These are phyloP conservation scores for Lanmaoa pseudosensibilis DNA, from an alignment of 768 basidiomycete species.

Conservation along the genomic window DNA sequence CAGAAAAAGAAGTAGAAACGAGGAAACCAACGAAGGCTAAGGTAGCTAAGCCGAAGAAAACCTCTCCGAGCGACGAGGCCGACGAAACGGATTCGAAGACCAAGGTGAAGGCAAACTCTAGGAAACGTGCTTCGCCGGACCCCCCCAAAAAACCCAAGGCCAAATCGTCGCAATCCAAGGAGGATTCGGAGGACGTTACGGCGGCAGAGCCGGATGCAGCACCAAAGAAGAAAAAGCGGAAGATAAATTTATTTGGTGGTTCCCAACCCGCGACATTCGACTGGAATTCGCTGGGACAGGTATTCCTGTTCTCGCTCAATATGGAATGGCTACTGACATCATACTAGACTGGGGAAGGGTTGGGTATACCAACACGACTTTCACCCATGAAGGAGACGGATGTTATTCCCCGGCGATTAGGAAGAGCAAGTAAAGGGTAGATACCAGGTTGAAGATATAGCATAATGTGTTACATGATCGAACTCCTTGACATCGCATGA, in stretches of 20 bases:
- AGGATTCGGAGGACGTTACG: conserved; percentile 15
- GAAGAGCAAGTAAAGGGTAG: conserved; percentile 29
- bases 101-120: conserved; percentile 17
- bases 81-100: conserved; percentile 14
- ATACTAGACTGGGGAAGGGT: conserved; percentile 37
- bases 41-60: conserved; percentile 25
- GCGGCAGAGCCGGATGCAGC: conserved; percentile 26
- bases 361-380: conserved; percentile 65
- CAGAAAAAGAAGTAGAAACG: conserved; percentile 20
- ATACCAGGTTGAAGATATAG: neutral
- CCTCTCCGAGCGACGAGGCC: conserved; percentile 17
- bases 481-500: neutral
- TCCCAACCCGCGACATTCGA: conserved; percentile 42
- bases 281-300: conserved; percentile 47
- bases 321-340: neutral
- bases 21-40: conserved; percentile 33
- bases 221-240: conserved; percentile 68
- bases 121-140: conserved; percentile 22
- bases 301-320: conserved; percentile 19
- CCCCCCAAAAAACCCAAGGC: conserved; percentile 22
- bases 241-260: conserved; percentile 59
- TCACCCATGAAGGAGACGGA: conserved; percentile 65
- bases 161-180: conserved; percentile 15
- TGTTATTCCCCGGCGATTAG: conserved; percentile 45
- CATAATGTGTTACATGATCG: neutral